Evolutionary conservation across 2,329 filamentous ascomycete genomes (phyloP).

Genomic region (Dissoconium aciculare): DNA sequence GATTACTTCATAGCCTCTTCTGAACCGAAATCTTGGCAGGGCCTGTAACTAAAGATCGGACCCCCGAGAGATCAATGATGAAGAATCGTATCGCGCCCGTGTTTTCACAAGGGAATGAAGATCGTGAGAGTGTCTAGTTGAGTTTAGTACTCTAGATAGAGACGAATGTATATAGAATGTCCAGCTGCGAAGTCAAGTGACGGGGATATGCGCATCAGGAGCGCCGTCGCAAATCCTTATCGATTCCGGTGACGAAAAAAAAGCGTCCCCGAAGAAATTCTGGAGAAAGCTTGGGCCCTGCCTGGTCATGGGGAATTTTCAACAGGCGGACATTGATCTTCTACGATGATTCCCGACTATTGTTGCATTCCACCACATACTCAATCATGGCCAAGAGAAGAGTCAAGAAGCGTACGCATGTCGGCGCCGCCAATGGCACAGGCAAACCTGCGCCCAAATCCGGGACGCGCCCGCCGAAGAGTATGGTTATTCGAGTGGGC

Average conservation of each 20-base stretch:
- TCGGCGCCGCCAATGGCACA: slow-evolving; percentile 47
- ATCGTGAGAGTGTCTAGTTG: too few species aligned
- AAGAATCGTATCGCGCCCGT: slow-evolving; percentile 1
- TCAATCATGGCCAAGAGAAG: slow-evolving; percentile 60
- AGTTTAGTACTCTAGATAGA: too few species aligned
- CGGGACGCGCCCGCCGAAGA: slow-evolving; percentile 62
- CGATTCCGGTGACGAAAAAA: too few species aligned
- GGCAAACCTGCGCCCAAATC: slow-evolving; percentile 37
- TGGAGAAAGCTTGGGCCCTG: too few species aligned
- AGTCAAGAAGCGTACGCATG: slow-evolving; percentile 79
- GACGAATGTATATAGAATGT: too few species aligned
- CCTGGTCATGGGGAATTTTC: too few species aligned
- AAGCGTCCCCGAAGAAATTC: too few species aligned
- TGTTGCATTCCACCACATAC: slow-evolving; percentile 1
- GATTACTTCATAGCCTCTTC: not conserved
- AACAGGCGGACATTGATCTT: too few species aligned
- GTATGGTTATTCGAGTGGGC: slow-evolving; percentile 95
- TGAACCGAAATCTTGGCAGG: slow-evolving; percentile 1
- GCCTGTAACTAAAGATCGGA: slow-evolving; percentile 1
- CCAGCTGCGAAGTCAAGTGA: too few species aligned
- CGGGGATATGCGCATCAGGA: too few species aligned
- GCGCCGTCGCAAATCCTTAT: too few species aligned
- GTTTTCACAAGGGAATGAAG: too few species aligned
- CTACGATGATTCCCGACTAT: not conserved
- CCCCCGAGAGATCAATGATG: slow-evolving; percentile 4